Evolutionary conservation across 2,329 filamentous ascomycete species (phyloP).

Genomic region (Phialophora expanda): DNA sequence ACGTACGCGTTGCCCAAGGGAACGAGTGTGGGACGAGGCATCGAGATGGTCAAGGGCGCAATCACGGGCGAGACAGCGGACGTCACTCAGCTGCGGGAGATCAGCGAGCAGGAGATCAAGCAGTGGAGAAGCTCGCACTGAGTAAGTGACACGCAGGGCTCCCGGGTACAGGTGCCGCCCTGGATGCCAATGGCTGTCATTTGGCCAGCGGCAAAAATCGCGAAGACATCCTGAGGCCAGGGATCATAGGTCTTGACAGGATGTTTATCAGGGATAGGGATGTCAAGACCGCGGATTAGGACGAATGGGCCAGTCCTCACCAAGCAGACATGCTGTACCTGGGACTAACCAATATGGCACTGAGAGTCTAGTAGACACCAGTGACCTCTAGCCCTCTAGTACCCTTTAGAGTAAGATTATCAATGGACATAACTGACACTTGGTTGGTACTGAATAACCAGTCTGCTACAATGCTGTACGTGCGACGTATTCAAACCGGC

Average conservation of each 20-base stretch:
- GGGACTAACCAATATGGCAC: background rate
- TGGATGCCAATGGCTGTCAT: background rate
- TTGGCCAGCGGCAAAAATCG: background rate
- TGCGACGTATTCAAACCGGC: background rate
- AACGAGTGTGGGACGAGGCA: conserved; percentile 66
- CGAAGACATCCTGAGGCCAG: too few species aligned
- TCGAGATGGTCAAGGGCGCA: conserved; percentile 76
- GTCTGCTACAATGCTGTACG: background rate
- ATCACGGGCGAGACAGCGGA: conserved; percentile 72
- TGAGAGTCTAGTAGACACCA: background rate
- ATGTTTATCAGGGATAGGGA: too few species aligned
- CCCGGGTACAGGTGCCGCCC: background rate
- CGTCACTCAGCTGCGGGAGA: conserved; percentile 77
- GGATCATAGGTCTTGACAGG: too few species aligned
- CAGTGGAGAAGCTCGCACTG: conserved; percentile 28
- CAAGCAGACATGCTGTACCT: too few species aligned
- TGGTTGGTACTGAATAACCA: background rate
- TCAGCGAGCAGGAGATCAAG: conserved; percentile 67
- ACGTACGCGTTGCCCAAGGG: conserved; percentile 72
- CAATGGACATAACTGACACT: background rate
- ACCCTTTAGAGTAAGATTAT: background rate
- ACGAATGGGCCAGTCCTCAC: too few species aligned
- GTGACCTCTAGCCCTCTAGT: background rate
- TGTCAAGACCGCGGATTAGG: too few species aligned
- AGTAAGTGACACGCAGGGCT: background rate